Percentiles rank a stretch among this genome's conserved stretches.
Conservation (phyloP, 2,329 filamentous ascomycete genomes). For the Amesomyces nigricolor region DNA sequence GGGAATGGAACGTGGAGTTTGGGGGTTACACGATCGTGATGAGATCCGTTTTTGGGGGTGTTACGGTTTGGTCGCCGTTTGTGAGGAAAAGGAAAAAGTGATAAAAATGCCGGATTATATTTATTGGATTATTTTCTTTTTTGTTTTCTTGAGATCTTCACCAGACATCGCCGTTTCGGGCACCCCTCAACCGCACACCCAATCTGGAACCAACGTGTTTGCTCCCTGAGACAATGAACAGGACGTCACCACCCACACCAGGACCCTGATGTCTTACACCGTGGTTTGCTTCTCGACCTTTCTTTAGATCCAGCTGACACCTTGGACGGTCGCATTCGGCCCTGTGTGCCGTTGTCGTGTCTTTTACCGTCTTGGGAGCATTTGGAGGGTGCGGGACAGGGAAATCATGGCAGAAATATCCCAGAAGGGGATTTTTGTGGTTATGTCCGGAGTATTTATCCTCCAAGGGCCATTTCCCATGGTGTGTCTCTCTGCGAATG, state of each 20-base stretch:
- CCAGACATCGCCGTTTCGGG: not conserved
- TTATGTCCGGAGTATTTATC: not conserved
- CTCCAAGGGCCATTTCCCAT: too few relatives aligned
- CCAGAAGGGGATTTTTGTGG: not conserved
- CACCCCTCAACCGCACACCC: not conserved
- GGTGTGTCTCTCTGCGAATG: too few relatives aligned
- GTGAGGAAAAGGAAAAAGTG: not conserved
- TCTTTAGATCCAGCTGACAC: constrained; percentile 9
- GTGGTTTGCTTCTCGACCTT: constrained; percentile 10
- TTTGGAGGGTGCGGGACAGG: not conserved
- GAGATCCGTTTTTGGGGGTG: constrained; percentile 4
- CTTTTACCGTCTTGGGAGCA: not conserved
- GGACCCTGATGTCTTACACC: constrained; percentile 14
- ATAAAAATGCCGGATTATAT: not conserved
- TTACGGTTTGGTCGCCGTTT: constrained; percentile 1
- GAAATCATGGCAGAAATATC: not conserved
- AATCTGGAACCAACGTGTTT: constrained; percentile 7
- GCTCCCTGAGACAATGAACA: constrained; percentile 2
- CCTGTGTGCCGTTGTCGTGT: not conserved
- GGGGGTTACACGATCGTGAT: constrained; percentile 1
- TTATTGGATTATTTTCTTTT: constrained; percentile 6
- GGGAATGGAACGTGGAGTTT: not conserved
- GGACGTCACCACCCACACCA: constrained; percentile 5
- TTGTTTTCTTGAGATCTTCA: not conserved
- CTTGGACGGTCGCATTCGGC: constrained; percentile 8